Percentiles rank a stretch among this genome's conserved stretches.
Evolutionary conservation across 1,284 basidiomycete genomes (phyloP).

Genomic region (Cryptococcus amylolentus): DNA sequence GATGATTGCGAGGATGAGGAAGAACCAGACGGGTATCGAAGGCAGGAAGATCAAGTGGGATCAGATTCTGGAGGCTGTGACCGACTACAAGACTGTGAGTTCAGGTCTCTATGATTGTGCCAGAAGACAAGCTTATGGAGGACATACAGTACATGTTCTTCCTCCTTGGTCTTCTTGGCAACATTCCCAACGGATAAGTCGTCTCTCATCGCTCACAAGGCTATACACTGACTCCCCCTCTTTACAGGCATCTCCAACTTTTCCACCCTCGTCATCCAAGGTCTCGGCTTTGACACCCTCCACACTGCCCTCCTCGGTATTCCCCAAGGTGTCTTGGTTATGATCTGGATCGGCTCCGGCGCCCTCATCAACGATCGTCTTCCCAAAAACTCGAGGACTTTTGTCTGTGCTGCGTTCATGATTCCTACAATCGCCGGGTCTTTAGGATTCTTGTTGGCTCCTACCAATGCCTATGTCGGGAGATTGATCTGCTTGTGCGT

Average conservation of each 20-base stretch:
- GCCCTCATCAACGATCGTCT: slow-evolving; percentile 41
- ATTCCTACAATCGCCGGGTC: slow-evolving; percentile 47
- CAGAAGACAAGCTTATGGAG: background rate
- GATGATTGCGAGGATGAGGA: slow-evolving; percentile 49
- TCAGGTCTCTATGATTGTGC: too few species aligned
- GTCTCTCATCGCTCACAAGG: too few species aligned
- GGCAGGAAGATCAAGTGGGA: slow-evolving; percentile 47
- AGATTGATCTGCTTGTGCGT: slow-evolving; percentile 58
- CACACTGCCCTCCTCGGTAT: slow-evolving; percentile 47
- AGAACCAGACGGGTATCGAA: slow-evolving; percentile 51
- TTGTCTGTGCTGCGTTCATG: slow-evolving; percentile 46
- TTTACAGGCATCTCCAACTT: slow-evolving; percentile 41
- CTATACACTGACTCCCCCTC: too few species aligned
- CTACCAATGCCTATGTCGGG: slow-evolving; percentile 44
- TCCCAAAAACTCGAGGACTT: slow-evolving; percentile 42
- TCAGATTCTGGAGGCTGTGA: slow-evolving; percentile 49
- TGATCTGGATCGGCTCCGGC: slow-evolving; percentile 43
- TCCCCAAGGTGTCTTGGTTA: slow-evolving; percentile 46
- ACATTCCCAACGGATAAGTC: slow-evolving; percentile 43
- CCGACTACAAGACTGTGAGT: slow-evolving; percentile 37
- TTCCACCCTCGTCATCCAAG: slow-evolving; percentile 47
- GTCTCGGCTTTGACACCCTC: slow-evolving; percentile 44
- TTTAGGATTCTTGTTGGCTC: slow-evolving; percentile 50
- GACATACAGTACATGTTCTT: slow-evolving; percentile 30
- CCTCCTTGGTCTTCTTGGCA: slow-evolving; percentile 43